Evolutionary conservation across 2,329 filamentous ascomycete genomes (phyloP).

Genomic region (Stenocarpella maydis): DNA sequence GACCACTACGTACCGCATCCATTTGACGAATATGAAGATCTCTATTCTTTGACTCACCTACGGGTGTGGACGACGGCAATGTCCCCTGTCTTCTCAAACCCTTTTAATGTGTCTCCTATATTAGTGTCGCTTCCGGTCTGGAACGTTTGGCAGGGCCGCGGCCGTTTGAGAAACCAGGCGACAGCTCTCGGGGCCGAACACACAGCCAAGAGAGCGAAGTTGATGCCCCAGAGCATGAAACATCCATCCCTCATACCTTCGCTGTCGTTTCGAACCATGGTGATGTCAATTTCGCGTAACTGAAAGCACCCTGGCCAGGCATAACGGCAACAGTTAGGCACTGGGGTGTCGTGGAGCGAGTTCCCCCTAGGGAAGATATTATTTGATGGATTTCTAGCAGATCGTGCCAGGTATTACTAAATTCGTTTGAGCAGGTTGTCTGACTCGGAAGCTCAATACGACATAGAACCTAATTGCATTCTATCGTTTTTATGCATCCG

Average conservation of each 20-base stretch:
- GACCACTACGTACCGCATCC: too few species aligned
- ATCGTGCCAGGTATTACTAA: not conserved
- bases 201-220: not conserved
- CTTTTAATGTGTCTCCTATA: too few species aligned
- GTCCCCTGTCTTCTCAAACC: not conserved
- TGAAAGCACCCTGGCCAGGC: not conserved
- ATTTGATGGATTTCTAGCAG: too few species aligned
- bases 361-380: not conserved
- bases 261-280: not conserved
- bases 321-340: conserved; percentile 1
- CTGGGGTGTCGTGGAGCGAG: not conserved
- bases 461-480: too few species aligned
- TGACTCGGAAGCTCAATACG: not conserved
- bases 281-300: not conserved
- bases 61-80: not conserved
- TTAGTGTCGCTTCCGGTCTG: not conserved
- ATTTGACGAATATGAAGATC: too few species aligned
- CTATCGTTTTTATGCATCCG: not conserved
- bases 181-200: not conserved
- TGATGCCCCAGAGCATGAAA: not conserved
- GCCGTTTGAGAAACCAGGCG: not conserved
- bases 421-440: too few species aligned
- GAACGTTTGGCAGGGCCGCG: not conserved
- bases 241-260: not conserved
- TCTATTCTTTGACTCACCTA: not conserved